Conservation (phyloP, 192 early-diverging fungal genomes). For the Backusella mclennaniae region DNA sequence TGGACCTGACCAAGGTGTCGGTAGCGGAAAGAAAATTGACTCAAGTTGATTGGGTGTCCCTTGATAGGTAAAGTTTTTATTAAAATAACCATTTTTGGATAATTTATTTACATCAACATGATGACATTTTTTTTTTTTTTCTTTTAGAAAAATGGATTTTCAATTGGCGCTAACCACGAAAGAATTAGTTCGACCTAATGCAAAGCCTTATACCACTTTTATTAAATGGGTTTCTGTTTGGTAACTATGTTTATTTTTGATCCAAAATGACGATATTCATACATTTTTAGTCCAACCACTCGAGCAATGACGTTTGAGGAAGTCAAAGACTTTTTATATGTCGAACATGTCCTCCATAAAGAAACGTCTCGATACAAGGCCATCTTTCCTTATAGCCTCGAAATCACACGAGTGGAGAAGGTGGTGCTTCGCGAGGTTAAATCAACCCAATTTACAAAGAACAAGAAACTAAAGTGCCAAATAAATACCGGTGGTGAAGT, state of each 20-base stretch:
- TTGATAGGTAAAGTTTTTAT: conserved; percentile 23
- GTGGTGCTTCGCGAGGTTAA: not conserved
- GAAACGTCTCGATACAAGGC: conserved; percentile 16
- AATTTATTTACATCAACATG: not conserved
- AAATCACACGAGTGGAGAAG: conserved; percentile 22
- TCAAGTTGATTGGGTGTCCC: conserved; percentile 24
- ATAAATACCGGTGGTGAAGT: not conserved
- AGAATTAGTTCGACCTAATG: conserved; percentile 16
- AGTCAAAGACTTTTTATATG: conserved; percentile 24
- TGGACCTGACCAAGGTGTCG: conserved; percentile 32
- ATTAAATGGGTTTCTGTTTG: conserved; percentile 35
- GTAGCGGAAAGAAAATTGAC: conserved; percentile 9
- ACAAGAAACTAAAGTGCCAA: not conserved
- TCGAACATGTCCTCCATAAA: conserved; percentile 21
- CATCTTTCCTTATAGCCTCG: conserved; percentile 28
- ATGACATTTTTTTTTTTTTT: no score
- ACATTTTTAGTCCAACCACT: not conserved
- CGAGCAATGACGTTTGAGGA: conserved; percentile 32
- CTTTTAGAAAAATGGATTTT: conserved; percentile 33
- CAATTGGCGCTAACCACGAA: conserved; percentile 18
- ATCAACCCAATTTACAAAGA: not conserved
- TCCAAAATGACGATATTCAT: not conserved
- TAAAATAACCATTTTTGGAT: not conserved
- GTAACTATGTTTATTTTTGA: not conserved
- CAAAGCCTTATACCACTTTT: conserved; percentile 37